Conservation (phyloP, 176 grass and related monocot species). For the Lolium multiflorum region DNA sequence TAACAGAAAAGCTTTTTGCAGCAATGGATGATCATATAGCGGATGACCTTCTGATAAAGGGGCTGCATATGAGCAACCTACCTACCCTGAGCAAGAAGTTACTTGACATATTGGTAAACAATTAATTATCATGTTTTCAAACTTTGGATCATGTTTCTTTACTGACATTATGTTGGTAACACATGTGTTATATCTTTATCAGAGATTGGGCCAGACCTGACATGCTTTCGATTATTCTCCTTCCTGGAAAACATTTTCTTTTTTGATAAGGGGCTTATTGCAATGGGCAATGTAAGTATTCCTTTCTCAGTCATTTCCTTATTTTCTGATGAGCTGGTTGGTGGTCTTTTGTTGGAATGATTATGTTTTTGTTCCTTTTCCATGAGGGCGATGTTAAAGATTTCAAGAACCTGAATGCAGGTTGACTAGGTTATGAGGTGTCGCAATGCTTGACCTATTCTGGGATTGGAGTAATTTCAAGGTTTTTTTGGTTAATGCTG, state of each 20-base stretch:
- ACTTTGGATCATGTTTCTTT: background rate
- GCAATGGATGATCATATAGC: conserved; percentile 59
- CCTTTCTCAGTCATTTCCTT: conserved; percentile 9
- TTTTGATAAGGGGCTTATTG: conserved; percentile 92
- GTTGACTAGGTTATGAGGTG: too few relatives aligned
- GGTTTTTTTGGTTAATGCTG: too few relatives aligned
- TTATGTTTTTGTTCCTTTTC: too few relatives aligned
- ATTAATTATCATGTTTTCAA: conserved; percentile 7
- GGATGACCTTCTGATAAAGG: conserved; percentile 44
- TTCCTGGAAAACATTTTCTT: conserved; percentile 91
- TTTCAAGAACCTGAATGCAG: too few relatives aligned
- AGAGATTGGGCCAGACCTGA: conserved; percentile 93
- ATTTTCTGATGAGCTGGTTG: conserved; percentile 1
- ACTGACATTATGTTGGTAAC: conserved; percentile 19
- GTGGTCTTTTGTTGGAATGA: too few relatives aligned
- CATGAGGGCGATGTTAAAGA: too few relatives aligned
- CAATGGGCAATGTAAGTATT: conserved; percentile 90
- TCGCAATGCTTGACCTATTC: too few relatives aligned
- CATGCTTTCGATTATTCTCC: conserved; percentile 97
- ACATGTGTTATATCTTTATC: conserved; percentile 35
- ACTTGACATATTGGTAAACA: conserved; percentile 73
- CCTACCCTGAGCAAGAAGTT: conserved; percentile 81
- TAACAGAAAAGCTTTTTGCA: conserved; percentile 70
- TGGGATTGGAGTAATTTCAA: too few relatives aligned
- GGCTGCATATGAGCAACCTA: conserved; percentile 70